Evolutionary conservation across 1,284 basidiomycete species (phyloP).

Genomic region (Thecaphora thlaspeos): DNA sequence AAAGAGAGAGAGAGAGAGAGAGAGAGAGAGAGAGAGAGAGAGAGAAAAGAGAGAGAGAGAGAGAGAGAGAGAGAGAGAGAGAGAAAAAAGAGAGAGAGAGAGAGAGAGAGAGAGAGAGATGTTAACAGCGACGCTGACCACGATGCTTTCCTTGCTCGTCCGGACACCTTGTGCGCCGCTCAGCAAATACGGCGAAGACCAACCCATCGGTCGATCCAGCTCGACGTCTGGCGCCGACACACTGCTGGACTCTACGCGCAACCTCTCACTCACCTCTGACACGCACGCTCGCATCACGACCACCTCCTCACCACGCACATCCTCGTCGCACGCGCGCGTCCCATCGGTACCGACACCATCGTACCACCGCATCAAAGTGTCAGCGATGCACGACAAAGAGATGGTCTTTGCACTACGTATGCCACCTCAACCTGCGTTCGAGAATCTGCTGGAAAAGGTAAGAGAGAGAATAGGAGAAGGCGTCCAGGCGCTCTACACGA

Average conservation of each 20-base stretch:
- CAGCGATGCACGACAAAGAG: constrained; percentile 76
- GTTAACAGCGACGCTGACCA: no score
- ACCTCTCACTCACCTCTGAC: constrained; percentile 13
- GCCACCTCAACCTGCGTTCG: constrained; percentile 82
- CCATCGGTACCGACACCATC: constrained; percentile 11
- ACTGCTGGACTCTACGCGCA: constrained; percentile 21
- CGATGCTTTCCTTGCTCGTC: no score
- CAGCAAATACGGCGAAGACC: constrained; percentile 35
- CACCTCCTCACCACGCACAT: constrained; percentile 21
- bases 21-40: no score
- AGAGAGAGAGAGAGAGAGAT: no score
- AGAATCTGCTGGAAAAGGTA: constrained; percentile 85
- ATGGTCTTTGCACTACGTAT: constrained; percentile 97
- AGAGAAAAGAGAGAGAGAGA: no score
- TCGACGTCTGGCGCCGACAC: constrained; percentile 16
- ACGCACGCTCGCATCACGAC: constrained; percentile 26
- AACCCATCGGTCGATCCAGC: constrained; percentile 23
- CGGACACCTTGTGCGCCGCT: no score
- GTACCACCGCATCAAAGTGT: constrained; percentile 92
- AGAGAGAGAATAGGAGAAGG: constrained; percentile 78
- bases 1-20: no score
- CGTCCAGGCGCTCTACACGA: constrained; percentile 64
- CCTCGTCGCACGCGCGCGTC: constrained; percentile 8
- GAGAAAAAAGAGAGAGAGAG: no score
- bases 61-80: no score